Evolutionary conservation across 805 yeast species (phyloP).

Genomic region (Kodamaea leandrae): DNA sequence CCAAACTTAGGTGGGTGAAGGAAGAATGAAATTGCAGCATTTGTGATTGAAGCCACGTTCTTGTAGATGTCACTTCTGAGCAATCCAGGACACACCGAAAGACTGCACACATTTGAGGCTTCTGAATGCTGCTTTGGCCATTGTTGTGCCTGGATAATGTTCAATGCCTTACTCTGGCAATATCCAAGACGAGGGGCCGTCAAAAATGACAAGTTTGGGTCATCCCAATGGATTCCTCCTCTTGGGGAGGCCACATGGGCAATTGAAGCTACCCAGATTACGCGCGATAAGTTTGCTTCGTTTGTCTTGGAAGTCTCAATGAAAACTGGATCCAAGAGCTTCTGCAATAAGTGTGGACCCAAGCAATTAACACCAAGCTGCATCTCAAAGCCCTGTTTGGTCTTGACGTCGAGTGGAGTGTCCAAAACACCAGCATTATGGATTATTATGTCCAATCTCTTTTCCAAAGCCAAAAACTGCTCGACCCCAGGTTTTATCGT

Average conservation of each 20-base stretch:
- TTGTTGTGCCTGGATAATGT: conserved; percentile 32
- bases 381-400: conserved; percentile 45
- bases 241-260: conserved; percentile 29
- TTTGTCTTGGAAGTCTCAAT: conserved; percentile 26
- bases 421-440: conserved; percentile 33
- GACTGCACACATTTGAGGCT: conserved; percentile 25
- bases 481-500: conserved; percentile 25
- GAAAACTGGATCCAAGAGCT: conserved; percentile 37
- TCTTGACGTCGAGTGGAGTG: conserved; percentile 32
- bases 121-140: conserved; percentile 33
- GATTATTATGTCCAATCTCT: conserved; percentile 20
- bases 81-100: conserved; percentile 39
- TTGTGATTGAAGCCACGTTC: too few species aligned
- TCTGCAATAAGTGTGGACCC: conserved; percentile 45
- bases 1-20: too few species aligned
- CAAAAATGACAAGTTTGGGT: conserved; percentile 22
- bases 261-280: conserved; percentile 46
- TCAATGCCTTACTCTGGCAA: conserved; percentile 45
- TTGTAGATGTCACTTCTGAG: too few species aligned
- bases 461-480: conserved; percentile 11
- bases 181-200: conserved; percentile 20
- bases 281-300: conserved; percentile 28
- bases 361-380: conserved; percentile 47
- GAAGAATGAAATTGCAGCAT: too few species aligned
- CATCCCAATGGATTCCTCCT: conserved; percentile 35